Base-by-base conservation (phyloP, 2,329 filamentous ascomycete species). In the Albifimbria verrucaria region DNA sequence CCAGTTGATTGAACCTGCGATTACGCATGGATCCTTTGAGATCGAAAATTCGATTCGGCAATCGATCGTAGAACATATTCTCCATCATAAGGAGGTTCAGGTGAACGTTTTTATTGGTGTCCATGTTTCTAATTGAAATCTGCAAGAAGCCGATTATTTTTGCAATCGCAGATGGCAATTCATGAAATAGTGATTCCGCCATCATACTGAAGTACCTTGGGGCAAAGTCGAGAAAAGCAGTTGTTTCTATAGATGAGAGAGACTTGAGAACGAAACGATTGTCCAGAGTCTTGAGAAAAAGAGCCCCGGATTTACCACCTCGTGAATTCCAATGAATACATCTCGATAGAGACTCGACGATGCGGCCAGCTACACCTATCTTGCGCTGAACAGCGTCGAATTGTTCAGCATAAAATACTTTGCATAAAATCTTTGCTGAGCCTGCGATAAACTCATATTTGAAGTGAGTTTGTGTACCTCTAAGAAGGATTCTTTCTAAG, bases 71-170 rank as follows among this genome's bases (percentile, higher is more conserved):
- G 70, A 99, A 99, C 15, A 99, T 76, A 61, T 99, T 99, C 72
- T 99, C 94, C 86, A 97, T 99, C 20, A 97, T 81, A 4, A 99
- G 78, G 50, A 99, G 80, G 70, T 95, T 96, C 71, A 93, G 90
- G 67, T 96, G 96, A 70, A 96, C 93, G 67, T 99, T 95, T 0
- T 89, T 89, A 48, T 91, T 92, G 0, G 92, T 97, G 18, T 83
- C 79, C 0, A 94, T 90, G 62, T 97, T 97, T 74, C 96, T 97
- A 74, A 99, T 96, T 59, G 93, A 89, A 48, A 99, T 89, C 63
- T 97, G 93, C 74, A 96, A 99, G 69, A 99, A 95, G 0, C 94
- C 94, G 51, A 99, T 84, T 94, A 99, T 97, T 75, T 99, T 99
- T 25, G 94, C 94, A 65, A 99, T 99, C 43, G 96, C 94, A 1